These are phyloP conservation scores for Fusarium newnesense DNA, from an alignment of 2,329 filamentous ascomycete species.

Conservation along the genomic window DNA sequence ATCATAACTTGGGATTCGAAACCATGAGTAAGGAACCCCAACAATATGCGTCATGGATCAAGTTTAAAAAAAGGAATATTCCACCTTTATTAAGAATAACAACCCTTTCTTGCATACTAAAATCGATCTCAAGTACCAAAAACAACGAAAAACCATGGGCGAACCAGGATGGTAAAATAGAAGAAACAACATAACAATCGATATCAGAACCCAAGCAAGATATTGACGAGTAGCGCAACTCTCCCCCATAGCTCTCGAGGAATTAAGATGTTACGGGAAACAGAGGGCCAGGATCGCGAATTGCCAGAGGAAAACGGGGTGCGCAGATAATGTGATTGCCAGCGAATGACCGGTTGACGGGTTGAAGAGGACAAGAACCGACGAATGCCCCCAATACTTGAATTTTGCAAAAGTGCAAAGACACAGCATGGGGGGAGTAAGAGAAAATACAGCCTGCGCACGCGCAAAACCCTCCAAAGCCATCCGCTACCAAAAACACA, in stretches of 20 bases:
- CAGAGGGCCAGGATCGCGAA: constrained; percentile 7
- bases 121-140: constrained; percentile 28
- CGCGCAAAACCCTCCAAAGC: constrained; percentile 28
- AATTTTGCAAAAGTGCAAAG: constrained; percentile 4
- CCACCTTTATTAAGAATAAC: constrained; percentile 46
- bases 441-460: constrained; percentile 40
- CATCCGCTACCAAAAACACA: constrained; percentile 22
- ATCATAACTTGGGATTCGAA: background rate
- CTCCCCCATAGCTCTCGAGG: background rate
- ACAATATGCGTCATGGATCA: background rate
- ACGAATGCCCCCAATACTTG: constrained; percentile 12
- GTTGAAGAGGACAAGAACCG: constrained; percentile 18
- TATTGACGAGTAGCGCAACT: constrained; percentile 7
- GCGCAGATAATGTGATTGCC: constrained; percentile 1
- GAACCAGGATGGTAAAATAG: constrained; percentile 36
- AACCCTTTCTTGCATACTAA: constrained; percentile 39
- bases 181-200: constrained; percentile 26
- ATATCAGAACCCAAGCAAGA: constrained; percentile 35
- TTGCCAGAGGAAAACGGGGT: background rate
- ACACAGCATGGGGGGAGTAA: constrained; percentile 11
- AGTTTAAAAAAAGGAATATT: constrained; percentile 38
- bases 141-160: constrained; percentile 18
- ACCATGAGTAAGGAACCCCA: background rate
- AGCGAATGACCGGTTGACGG: constrained; percentile 8
- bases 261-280: constrained; percentile 2